Percentiles rank a stretch among this genome's conserved stretches.
These are phyloP conservation scores for Candida arabinofermentans DNA, from an alignment of 805 yeast genomes.

Conservation along the genomic window DNA sequence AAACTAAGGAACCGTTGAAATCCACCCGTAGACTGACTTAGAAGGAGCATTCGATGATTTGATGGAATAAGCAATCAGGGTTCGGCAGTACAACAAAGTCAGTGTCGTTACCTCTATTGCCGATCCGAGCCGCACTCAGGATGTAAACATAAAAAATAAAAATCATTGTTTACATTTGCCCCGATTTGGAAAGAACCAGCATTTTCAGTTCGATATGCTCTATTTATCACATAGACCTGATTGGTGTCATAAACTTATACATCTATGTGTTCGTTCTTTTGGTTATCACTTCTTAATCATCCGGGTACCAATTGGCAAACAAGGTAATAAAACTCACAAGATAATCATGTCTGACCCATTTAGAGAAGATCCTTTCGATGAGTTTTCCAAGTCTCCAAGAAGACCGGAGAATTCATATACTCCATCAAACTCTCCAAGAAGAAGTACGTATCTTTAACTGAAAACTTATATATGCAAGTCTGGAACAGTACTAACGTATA, in stretches of 20 bases:
- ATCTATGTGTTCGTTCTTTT: not conserved
- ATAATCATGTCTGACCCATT: constrained; percentile 24
- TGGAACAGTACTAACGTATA: constrained; percentile 1
- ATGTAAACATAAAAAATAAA: not conserved
- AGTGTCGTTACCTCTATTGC: not conserved
- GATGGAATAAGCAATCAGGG: no score
- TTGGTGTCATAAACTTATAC: not conserved
- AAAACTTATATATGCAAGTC: no score
- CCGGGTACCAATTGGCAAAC: not conserved
- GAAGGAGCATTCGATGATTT: no score
- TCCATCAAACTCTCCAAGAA: constrained; percentile 29
- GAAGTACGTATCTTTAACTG: constrained; percentile 14
- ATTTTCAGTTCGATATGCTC: not conserved
- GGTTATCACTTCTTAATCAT: not conserved
- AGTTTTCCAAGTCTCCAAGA: constrained; percentile 26
- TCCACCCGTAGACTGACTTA: no score
- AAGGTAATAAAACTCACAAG: no score
- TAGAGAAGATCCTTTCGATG: constrained; percentile 24
- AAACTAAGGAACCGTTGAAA: no score
- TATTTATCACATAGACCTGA: not conserved
- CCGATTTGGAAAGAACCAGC: constrained; percentile 11
- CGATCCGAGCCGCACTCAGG: not conserved
- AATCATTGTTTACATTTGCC: constrained; percentile 8
- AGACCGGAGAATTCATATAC: constrained; percentile 31
- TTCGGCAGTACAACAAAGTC: no score